A percentile compares a stretch with the other conserved stretches of the same genome.
phyloP scores from a whole-genome alignment of 257 asterid species.

The Coffea canephora region DNA sequence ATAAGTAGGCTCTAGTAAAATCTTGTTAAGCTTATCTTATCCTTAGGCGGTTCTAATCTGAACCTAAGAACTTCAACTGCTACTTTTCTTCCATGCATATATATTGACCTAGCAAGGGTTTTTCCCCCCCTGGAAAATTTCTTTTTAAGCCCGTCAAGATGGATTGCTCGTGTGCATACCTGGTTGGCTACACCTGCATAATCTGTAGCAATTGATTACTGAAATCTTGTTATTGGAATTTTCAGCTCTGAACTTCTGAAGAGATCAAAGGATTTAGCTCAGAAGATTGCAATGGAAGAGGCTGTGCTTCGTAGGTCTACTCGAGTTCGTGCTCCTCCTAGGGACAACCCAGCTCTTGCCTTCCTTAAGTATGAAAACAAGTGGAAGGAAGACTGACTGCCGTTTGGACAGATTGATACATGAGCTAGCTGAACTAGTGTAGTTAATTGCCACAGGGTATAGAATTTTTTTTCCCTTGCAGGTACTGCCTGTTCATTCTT shows the following conservation, averaged over 20 bases:
- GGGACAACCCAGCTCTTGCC: constrained; percentile 60
- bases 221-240: background rate
- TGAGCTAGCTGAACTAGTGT: constrained; percentile 10
- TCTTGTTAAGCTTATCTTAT: background rate
- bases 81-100: background rate
- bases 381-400: constrained; percentile 61
- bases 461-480: constrained; percentile 17
- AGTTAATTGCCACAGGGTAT: constrained; percentile 4
- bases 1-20: background rate
- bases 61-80: background rate
- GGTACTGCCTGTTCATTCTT: constrained; percentile 39
- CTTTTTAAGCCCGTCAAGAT: background rate
- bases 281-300: constrained; percentile 58
- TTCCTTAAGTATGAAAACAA: constrained; percentile 93
- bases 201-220: background rate
- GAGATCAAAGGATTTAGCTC: constrained; percentile 55
- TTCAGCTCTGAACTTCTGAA: constrained; percentile 68
- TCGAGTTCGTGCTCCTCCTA: constrained; percentile 84
- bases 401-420: background rate
- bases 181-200: background rate
- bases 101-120: background rate
- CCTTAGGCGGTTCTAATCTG: background rate
- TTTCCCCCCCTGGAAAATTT: background rate
- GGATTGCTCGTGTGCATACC: background rate
- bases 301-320: constrained; percentile 80